Evolutionary conservation across 2,329 filamentous ascomycete species (phyloP).

Genomic region (Fusarium metavorans): DNA sequence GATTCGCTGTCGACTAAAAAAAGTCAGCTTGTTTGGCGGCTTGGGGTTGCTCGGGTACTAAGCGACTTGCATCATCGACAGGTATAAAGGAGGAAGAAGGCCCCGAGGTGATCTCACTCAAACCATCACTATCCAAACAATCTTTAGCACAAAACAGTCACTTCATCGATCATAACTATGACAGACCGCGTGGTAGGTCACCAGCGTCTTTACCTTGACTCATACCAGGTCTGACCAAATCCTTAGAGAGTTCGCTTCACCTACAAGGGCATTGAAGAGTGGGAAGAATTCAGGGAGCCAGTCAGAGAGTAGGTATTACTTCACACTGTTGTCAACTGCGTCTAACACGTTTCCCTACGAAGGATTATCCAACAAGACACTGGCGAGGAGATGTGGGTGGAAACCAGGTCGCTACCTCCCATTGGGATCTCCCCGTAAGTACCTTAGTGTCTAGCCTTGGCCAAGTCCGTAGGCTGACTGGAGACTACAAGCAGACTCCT

Average conservation of each 20-base stretch:
- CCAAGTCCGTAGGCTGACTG: background rate
- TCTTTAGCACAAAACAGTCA: background rate
- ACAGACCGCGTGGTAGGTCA: background rate
- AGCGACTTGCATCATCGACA: background rate
- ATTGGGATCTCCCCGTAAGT: background rate
- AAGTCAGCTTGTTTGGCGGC: background rate
- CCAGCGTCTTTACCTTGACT: too few relatives aligned
- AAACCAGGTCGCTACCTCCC: background rate
- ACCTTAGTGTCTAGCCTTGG: background rate
- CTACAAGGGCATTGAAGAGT: background rate
- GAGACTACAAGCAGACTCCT: background rate
- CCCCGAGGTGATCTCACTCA: background rate
- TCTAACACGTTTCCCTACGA: background rate
- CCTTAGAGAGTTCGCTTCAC: background rate
- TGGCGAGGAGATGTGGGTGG: background rate
- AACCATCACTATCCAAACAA: background rate
- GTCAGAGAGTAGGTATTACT: background rate
- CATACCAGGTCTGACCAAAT: background rate
- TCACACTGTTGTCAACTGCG: background rate
- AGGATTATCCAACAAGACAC: background rate
- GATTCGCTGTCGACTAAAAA: background rate
- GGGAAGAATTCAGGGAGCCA: background rate
- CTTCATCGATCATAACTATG: background rate
- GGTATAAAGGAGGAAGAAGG: background rate
- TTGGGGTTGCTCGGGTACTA: background rate